A percentile compares a stretch with the other conserved stretches of the same genome.
phyloP scores from a whole-genome alignment of 2,329 filamentous ascomycete species.

The Ceratocystiopsis sp. region DNA sequence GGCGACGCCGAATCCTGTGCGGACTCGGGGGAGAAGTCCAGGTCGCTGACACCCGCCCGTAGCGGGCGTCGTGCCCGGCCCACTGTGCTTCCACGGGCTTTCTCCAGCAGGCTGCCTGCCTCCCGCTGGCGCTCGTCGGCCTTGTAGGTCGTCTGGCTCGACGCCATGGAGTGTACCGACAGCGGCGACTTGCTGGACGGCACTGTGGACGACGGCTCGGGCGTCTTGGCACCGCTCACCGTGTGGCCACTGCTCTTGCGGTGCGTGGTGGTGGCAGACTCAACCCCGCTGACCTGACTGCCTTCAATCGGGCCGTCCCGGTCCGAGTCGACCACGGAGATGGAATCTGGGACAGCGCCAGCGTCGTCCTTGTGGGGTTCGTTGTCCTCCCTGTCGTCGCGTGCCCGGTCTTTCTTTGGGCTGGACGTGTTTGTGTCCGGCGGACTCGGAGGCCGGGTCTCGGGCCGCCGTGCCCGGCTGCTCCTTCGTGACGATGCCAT shows the following conservation, averaged over 20 bases:
- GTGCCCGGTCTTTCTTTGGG: constrained; percentile 19
- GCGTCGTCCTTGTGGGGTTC: neutral
- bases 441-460: constrained; percentile 41
- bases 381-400: neutral
- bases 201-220: no score
- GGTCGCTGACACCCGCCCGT: constrained; percentile 22
- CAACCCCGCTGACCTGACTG: no score
- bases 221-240: no score
- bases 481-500: constrained; percentile 21
- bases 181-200: constrained; percentile 11
- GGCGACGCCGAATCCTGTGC: constrained; percentile 41
- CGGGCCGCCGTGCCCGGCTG: constrained; percentile 13
- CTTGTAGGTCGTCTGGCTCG: constrained; percentile 37
- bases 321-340: no score
- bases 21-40: constrained; percentile 33
- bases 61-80: constrained; percentile 3
- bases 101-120: no score
- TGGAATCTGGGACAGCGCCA: neutral
- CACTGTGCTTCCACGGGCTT: no score
- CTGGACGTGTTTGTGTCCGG: constrained; percentile 44
- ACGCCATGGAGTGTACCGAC: constrained; percentile 36
- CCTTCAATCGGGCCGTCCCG: no score
- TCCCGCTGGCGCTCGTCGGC: neutral
- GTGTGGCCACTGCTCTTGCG: no score
- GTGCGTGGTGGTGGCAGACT: no score